Evolutionary conservation across 345 rosid genomes (phyloP), one percentile per base, ranked within the genome.

Genomic region (Hevea brasiliensis): DNA sequence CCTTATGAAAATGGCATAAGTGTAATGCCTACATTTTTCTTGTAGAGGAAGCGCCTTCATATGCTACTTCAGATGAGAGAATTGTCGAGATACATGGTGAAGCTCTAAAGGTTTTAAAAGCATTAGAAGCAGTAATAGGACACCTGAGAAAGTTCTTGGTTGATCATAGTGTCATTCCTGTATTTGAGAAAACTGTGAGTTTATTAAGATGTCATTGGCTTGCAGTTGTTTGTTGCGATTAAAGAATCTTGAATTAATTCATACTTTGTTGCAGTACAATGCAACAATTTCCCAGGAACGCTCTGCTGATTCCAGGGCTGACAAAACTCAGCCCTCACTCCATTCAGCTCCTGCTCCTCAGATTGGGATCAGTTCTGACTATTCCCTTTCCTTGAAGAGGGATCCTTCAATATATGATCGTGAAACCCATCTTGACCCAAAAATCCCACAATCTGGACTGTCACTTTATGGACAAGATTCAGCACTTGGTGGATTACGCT

Each of bases 151-250:
- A 76, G 79, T 79, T 83, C 65, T 67, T 83, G 67, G 85, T 83
- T 51, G 83, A 80, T 74, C 79, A 77, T 3, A 77, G 74, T 17
- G 73, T 79, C 41, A 45, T 83, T 72, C 85, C 83, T 64, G n/a
- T 83, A 32, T 83, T 83, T 77, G 85, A 83, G 81, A 74, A 71
- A 74, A 63, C n/a, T 51, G 85, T 83, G 74, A 68, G 85, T 73
- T 56, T 50, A 20, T 41, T 55, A 6, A 24, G 72, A 53, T 21
- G 13, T 54, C 62, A 10, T 27, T 54, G 54, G 59, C 1, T 56
- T 56, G 23, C 35, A 44, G 7, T 21, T 47, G 4, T 56, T n/a
- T 32, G 37, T 32, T 32, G 37, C 37, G 4, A 32, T 32, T 32
- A 4, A 1, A 48, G 37, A 45, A 59, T 71, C n/a, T 1, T 41